These are phyloP conservation scores for Thelonectria discophora DNA, from an alignment of 2,329 filamentous ascomycete species.

Conservation along the genomic window DNA sequence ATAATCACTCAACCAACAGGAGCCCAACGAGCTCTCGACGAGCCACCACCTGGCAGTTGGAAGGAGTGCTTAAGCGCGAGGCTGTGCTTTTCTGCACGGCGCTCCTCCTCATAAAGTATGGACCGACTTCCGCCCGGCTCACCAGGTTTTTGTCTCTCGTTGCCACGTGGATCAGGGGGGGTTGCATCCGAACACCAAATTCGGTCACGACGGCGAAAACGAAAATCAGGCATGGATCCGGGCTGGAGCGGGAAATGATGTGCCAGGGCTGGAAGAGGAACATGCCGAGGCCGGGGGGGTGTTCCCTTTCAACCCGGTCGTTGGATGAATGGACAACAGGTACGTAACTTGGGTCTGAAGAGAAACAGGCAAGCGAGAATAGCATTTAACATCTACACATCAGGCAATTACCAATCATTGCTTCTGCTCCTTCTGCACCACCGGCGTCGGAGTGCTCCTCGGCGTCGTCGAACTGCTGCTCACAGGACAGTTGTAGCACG, in stretches of 20 bases:
- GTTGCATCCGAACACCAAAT: neutral
- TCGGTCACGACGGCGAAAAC: neutral
- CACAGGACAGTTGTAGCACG: neutral
- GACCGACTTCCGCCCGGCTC: neutral
- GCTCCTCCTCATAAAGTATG: too few species aligned
- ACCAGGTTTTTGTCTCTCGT: neutral
- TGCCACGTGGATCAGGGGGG: neutral
- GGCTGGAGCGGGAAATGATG: neutral
- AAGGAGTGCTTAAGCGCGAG: neutral
- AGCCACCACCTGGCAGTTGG: neutral
- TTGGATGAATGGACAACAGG: too few species aligned
- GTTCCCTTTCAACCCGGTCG: too few species aligned
- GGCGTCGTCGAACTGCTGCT: neutral
- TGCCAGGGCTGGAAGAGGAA: too few species aligned
- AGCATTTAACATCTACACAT: too few species aligned
- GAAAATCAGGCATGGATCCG: neutral
- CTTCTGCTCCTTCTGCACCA: too few species aligned
- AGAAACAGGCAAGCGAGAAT: too few species aligned
- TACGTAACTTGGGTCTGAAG: too few species aligned
- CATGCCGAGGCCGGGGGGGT: too few species aligned
- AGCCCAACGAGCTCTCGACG: neutral
- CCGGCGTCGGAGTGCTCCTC: neutral
- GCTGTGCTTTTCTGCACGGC: neutral
- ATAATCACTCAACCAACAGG: neutral
- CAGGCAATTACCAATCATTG: too few species aligned